Base-by-base conservation (phyloP, 2,329 filamentous ascomycete species). In the Sporothrix inflata region DNA sequence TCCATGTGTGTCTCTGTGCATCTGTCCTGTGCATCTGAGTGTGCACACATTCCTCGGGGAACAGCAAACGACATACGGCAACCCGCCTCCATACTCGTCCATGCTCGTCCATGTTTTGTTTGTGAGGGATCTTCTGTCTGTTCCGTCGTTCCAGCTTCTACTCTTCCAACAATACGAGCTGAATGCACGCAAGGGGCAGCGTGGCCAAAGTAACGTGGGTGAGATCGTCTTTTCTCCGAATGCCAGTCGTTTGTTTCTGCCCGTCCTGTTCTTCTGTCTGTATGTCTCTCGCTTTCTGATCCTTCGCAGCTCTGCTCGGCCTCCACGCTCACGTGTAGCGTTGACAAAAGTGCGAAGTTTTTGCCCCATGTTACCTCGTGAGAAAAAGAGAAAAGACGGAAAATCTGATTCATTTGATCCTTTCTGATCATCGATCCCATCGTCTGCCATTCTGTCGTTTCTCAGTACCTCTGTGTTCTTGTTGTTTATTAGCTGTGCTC, bases 261-360 rank as follows among this genome's bases (percentile, higher is more conserved):
- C 4, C 4, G 40, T 47, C 12, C 30, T 63, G 38, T 45, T 9
- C 21, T 27, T 16, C 40, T 19, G 11, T 4, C 14, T 30, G 6
- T 6, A 7, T 49, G 61, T 49, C 61, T 66, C 61, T 66, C 61
- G 61, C 40, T 49, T 66, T 49, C 61, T 66, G 21, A 66, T 66
- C 42, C 42, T 49, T 49, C 24, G 40, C 42, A 19, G 21, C 14
- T 27, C 14, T n/a, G n/a, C 21, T 19, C 24, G 30, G 30, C 30
- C 51, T 30, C 24, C 12, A 0, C 19, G 40, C 57, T 61, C 57
- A 40, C 63, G 42, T 66, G 63, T 66, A 27, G 24, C 14, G 16
- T 7, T 38, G 42, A 12, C 40, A n/a, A 49, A 3, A 21, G 19
- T 21, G 14, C 19, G n/a, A n/a, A 61, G 34, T 40, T 38, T 9